phyloP scores from a whole-genome alignment of 805 yeast species.

The Zygoascus ofunaensis region DNA sequence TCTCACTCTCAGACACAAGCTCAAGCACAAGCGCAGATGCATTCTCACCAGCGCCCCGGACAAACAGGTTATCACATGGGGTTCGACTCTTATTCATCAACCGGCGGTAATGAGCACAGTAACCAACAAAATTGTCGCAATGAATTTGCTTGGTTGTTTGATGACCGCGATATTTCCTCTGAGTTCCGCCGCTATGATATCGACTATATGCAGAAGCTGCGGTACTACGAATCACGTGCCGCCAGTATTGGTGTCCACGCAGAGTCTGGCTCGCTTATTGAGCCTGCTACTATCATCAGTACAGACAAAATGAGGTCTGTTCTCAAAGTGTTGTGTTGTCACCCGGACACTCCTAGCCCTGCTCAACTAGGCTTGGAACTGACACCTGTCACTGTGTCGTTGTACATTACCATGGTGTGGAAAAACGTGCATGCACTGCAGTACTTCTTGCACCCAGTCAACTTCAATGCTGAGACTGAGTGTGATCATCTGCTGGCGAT shows the following conservation, averaged over 20 bases:
- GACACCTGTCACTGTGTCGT: conserved; percentile 9
- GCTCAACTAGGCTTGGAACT: not conserved
- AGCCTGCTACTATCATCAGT: conserved; percentile 1
- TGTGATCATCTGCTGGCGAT: conserved; percentile 22
- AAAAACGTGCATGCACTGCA: conserved; percentile 15
- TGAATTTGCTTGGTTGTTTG: conserved; percentile 23
- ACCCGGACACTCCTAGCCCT: not conserved
- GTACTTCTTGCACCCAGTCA: conserved; percentile 22
- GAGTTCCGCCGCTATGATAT: conserved; percentile 5
- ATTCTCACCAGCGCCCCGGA: no score
- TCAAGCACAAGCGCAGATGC: no score
- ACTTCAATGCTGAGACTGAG: conserved; percentile 21
- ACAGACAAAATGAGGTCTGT: not conserved
- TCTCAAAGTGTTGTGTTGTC: not conserved
- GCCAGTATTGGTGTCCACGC: not conserved
- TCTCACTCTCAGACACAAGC: no score
- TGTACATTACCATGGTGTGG: conserved; percentile 21
- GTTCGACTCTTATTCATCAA: no score
- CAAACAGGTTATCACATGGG: no score
- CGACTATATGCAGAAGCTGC: conserved; percentile 13
- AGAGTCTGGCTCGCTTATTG: not conserved
- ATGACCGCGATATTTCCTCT: conserved; percentile 12
- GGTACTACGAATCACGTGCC: not conserved
- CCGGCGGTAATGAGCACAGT: no score
- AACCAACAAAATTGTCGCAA: no score